Evolutionary conservation across 345 rosid genomes (phyloP), one percentile per base, ranked within the genome.

Genomic region (Populus pruinosa): DNA sequence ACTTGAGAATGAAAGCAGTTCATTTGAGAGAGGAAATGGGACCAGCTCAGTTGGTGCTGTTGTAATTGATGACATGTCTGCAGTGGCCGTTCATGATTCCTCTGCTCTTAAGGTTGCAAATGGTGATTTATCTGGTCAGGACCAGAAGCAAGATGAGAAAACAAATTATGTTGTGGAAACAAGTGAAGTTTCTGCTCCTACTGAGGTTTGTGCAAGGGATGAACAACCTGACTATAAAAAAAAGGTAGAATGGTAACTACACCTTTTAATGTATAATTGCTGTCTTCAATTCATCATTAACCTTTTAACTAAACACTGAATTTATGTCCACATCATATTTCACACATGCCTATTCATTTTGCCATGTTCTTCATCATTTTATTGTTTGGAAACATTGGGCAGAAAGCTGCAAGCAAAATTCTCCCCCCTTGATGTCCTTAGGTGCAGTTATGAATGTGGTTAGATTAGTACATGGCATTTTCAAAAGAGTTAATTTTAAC

Each of bases 101-200:
- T 77, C 86, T 35, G 69, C 87, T 66, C 81, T 72, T 29, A 70
- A 81, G 35, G 84, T 67, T 41, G 83, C 88, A 81, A 89, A 88
- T 76, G 92, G 91, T 50, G 86, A 82, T 74, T 72, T 76, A 23
- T 80, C 85, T 25, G 67, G 71, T 78, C 83, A 73, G 59, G 86
- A 83, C 72, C 69, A 50, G 70, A 76, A 70, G 53, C 82, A 80
- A 17, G 86, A 78, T n/a, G 79, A 77, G 25, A 84, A 81, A 41
- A 53, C 78, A 27, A 65, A 74, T 50, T 74, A 82, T 23, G 23
- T 53, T 2, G 39, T 41, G n/a, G 89, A 84, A 65, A 61, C 70
- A 43, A 73, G 77, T 68, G 83, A 83, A 74, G 67, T 76, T 11
- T 76, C 86, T 17, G 33, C 74, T 17, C 80, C 76, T 77, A 76